A percentile compares a stretch with the other conserved stretches of the same genome.
Evolutionary conservation across 2,329 filamentous ascomycete species (phyloP).

Genomic region (Hypoxylon sp.): DNA sequence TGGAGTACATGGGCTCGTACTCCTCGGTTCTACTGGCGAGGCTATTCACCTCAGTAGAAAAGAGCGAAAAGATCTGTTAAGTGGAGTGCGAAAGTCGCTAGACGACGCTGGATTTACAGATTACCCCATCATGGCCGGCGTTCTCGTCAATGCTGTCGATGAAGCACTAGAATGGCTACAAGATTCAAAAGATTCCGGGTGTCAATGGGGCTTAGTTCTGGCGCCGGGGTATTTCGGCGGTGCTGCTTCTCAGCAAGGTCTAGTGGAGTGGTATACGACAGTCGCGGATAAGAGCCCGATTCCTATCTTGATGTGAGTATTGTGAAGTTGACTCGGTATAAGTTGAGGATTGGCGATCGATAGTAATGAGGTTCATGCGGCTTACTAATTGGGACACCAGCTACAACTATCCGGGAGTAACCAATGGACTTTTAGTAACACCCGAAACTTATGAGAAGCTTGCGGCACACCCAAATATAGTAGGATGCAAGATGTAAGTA

Average conservation of each 20-base stretch:
- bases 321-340: background rate
- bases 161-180: slow-evolving; percentile 64
- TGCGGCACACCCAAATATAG: slow-evolving; percentile 74
- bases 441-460: slow-evolving; percentile 71
- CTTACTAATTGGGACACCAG: slow-evolving; percentile 47
- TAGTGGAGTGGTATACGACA: slow-evolving; percentile 72
- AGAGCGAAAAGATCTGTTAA: slow-evolving; percentile 70
- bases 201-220: slow-evolving; percentile 74
- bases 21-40: slow-evolving; percentile 76
- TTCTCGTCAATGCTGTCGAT: slow-evolving; percentile 46
- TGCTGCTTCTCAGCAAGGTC: slow-evolving; percentile 70
- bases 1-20: slow-evolving; percentile 73
- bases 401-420: slow-evolving; percentile 74
- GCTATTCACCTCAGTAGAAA: slow-evolving; percentile 72
- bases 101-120: slow-evolving; percentile 69
- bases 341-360: background rate
- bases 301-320: slow-evolving; percentile 71
- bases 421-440: slow-evolving; percentile 72
- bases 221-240: slow-evolving; percentile 76
- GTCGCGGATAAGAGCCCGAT: slow-evolving; percentile 73
- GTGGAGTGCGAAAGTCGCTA: slow-evolving; percentile 69
- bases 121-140: slow-evolving; percentile 69
- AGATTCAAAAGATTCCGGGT: slow-evolving; percentile 68
- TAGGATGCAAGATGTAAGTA: slow-evolving; percentile 73
- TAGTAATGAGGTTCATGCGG: background rate